Base-by-base conservation (phyloP, 805 yeast species). In the Kuraishia cidri region DNA sequence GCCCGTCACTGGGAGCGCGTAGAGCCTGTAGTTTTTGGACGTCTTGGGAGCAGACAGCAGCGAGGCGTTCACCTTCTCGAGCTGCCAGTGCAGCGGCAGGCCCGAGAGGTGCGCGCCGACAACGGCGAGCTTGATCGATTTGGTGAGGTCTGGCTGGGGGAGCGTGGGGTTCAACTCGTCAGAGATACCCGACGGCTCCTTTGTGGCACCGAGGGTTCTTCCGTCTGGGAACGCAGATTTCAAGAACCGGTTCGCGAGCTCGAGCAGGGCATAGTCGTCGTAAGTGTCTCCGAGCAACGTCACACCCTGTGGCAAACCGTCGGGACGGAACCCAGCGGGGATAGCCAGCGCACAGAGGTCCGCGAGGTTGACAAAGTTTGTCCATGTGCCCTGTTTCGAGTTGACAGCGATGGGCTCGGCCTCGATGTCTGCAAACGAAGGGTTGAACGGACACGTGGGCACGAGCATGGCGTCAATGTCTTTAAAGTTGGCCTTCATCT, bases 381-480 rank as follows among this genome's bases (percentile, higher is more conserved):
- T 90, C 79, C 95, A 90, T n/a, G 96, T 87, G 21, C 98, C 98
- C 62, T 92, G 98, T 49, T 68, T 67, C 5, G 97, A 84, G 64
- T 90, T 90, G 46, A 87, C 74, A 29, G 64, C 55, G 20, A 92
- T 65, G 4, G 97, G 97, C 52, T 88, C 95, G 6, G 65, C 59
- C 38, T 64, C 73, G 17, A 90, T 74, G 37, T 81, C 76, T 29
- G 65, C 75, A 32, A 88, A 72, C 5, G 87, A 74, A 31, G 97
- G 97, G 48, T 82, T 87, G 45, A 90, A 65, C 5, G 97, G 97
- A 44, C 94, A 85, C 5, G 97, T 90, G 35, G 98, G 98, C 22
- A 90, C 90, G 26, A 88, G 66, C 37, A 88, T 54, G 9, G 79
- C 87, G 48, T 90, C 97, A 32, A 80, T 66, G 17, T 62, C 69